Base-by-base conservation (phyloP, 2,329 filamentous ascomycete genomes). In the Colletotrichum sp. region DNA sequence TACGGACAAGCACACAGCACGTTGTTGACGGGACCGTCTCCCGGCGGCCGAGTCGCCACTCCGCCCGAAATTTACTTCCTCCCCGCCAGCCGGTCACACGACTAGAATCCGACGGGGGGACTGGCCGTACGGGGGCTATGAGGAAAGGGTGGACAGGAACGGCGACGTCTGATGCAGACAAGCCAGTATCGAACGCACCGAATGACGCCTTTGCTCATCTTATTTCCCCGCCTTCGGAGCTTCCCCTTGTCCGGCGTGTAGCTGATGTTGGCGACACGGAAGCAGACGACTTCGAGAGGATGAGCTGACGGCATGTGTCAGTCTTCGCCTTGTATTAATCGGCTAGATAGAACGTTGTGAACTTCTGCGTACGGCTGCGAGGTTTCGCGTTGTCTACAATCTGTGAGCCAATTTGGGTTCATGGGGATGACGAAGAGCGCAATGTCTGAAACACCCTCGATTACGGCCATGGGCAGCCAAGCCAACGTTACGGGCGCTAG, bases 371-470 rank as follows among this genome's bases (percentile, higher is more conserved):
- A 63, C 39, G 39, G 9, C 18, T 48, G 18, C 39, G 39, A 22
- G 18, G 39, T 44, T 18, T 44, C 16, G 36, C 36, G 36, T 44
- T 44, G 5, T 10, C 36, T 18, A 18, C 16, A 18, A n/a, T 9
- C 24, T 22, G 34, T n/a, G 12, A 24, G 68, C 48, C 52, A 34
- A 24, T 72, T 44, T 66, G 62, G 68, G 68, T 72, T 75, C 36
- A 24, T 26, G 68, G 68, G 68, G 69, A 67, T 75, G 72, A 75
- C 72, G 68, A 72, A 67, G 68, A 63, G 52, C 68, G 39, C 36
- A 55, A 59, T 59, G 22, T 72, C 72, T 75, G 72, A 72, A 75
- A 75, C 72, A 57, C 55, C 62, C 30, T 67, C 68, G 34, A 72
- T 60, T 36, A 57, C 62, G 39, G 62, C 22, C 62, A 62, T 70